These are phyloP conservation scores for Pleurotus eryngii DNA, from an alignment of 768 basidiomycete genomes.

Conservation along the genomic window DNA sequence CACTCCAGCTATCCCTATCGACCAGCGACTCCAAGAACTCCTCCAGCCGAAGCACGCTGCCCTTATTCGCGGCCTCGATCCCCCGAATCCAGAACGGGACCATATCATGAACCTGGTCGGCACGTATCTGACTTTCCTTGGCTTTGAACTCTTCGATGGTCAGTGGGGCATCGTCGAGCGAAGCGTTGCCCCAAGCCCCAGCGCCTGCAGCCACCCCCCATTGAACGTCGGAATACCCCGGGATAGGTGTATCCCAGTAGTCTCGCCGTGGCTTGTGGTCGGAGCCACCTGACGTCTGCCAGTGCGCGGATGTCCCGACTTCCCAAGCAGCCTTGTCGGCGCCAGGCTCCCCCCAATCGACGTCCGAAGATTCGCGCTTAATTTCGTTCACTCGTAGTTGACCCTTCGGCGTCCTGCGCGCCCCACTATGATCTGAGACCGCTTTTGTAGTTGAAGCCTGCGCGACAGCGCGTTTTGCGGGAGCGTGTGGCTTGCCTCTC, in stretches of 20 bases:
- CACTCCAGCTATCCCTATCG: slow-evolving; percentile 16
- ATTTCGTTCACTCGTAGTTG: too few species aligned
- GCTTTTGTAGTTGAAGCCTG: too few species aligned
- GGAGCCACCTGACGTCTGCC: background rate
- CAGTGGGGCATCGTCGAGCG: slow-evolving; percentile 16
- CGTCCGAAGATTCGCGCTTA: too few species aligned
- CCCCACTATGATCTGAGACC: too few species aligned
- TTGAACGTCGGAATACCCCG: background rate
- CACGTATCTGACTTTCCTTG: slow-evolving; percentile 25
- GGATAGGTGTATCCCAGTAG: background rate
- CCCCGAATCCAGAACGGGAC: slow-evolving; percentile 54
- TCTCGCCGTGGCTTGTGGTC: background rate
- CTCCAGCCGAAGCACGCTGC: slow-evolving; percentile 39
- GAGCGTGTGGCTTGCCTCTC: too few species aligned
- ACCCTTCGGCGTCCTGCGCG: too few species aligned
- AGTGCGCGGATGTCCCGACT: background rate
- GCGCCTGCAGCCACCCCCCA: slow-evolving; percentile 14
- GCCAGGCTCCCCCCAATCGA: background rate
- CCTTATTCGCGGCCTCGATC: slow-evolving; percentile 44
- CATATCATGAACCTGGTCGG: slow-evolving; percentile 47
- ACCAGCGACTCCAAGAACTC: slow-evolving; percentile 43
- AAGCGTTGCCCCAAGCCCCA: slow-evolving; percentile 20
- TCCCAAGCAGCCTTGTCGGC: background rate
- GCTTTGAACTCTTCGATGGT: slow-evolving; percentile 27
- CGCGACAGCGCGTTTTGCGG: too few species aligned